phyloP scores from a whole-genome alignment of 495 filamentous ascomycete species.

The Tetracladium marchalianum region DNA sequence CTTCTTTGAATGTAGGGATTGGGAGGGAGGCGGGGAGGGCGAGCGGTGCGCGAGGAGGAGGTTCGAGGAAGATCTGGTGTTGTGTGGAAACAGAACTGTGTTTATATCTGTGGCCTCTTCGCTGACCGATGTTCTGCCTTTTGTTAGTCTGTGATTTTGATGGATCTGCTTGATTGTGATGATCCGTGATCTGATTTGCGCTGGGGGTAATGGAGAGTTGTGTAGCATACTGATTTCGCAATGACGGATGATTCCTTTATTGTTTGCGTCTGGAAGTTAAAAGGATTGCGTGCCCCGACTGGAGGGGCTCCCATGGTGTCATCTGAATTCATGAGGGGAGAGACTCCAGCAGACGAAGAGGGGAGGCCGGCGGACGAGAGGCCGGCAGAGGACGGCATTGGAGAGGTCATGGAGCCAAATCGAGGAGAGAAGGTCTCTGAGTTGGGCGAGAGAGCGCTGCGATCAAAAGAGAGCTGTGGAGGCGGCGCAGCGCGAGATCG shows the following conservation, averaged over 20 bases:
- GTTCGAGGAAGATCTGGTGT: constrained; percentile 94
- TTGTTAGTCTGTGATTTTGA: constrained; percentile 3
- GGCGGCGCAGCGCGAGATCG: constrained; percentile 18
- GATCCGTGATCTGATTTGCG: not conserved
- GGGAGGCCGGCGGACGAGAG: not conserved
- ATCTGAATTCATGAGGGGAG: constrained; percentile 10
- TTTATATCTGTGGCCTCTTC: constrained; percentile 94
- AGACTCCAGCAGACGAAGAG: constrained; percentile 27
- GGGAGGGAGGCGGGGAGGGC: constrained; percentile 88
- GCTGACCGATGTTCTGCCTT: constrained; percentile 68
- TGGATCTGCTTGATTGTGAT: constrained; percentile 1
- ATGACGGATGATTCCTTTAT: constrained; percentile 61
- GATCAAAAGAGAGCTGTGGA: constrained; percentile 36
- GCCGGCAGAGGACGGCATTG: constrained; percentile 15
- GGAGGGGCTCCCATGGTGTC: constrained; percentile 14
- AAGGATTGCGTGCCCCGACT: constrained; percentile 43
- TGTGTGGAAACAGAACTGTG: constrained; percentile 80
- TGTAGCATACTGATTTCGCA: constrained; percentile 59
- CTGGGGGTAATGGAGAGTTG: constrained; percentile 1
- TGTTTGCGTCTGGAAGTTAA: constrained; percentile 87
- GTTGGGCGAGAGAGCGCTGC: constrained; percentile 55
- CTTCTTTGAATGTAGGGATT: constrained; percentile 84
- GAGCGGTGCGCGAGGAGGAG: constrained; percentile 77
- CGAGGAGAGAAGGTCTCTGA: constrained; percentile 39
- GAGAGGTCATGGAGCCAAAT: constrained; percentile 22